phyloP scores from a whole-genome alignment of 2,329 filamentous ascomycete species.

The Bisporella sp. region DNA sequence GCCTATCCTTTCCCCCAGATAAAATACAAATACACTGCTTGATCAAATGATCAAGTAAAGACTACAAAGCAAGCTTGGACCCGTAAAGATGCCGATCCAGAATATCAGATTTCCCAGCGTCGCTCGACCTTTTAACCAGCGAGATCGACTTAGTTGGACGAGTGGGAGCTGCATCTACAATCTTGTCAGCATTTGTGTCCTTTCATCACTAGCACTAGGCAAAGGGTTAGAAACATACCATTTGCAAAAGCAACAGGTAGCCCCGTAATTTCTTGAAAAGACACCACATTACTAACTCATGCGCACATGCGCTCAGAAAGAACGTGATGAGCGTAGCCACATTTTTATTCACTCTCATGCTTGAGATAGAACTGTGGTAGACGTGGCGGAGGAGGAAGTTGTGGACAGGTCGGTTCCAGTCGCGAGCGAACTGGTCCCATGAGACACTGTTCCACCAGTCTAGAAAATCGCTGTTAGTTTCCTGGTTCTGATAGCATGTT shows the following conservation, averaged over 20 bases:
- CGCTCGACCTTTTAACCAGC: conserved; percentile 53
- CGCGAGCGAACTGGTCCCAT: conserved; percentile 68
- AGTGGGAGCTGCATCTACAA: conserved; percentile 58
- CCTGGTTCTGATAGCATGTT: too few relatives aligned
- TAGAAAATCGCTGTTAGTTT: too few relatives aligned
- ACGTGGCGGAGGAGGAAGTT: conserved; percentile 73
- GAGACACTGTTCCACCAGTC: conserved; percentile 58
- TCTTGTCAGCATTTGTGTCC: background rate
- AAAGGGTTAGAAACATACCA: conserved; percentile 31
- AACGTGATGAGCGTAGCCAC: conserved; percentile 50
- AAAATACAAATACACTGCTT: background rate
- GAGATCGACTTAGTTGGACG: conserved; percentile 59
- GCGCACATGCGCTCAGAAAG: conserved; percentile 28
- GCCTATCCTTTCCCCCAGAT: background rate
- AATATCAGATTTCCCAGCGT: conserved; percentile 68
- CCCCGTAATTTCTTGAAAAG: conserved; percentile 72
- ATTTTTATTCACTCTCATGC: conserved; percentile 61
- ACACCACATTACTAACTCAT: conserved; percentile 46
- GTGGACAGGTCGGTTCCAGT: conserved; percentile 79
- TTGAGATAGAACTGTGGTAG: conserved; percentile 70
- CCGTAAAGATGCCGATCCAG: conserved; percentile 73
- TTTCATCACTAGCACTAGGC: background rate
- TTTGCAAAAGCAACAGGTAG: conserved; percentile 66
- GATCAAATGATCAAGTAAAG: conserved; percentile 49
- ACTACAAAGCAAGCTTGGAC: conserved; percentile 60